Conservation (phyloP, 805 yeast species). For the Lipomyces lipofer region DNA sequence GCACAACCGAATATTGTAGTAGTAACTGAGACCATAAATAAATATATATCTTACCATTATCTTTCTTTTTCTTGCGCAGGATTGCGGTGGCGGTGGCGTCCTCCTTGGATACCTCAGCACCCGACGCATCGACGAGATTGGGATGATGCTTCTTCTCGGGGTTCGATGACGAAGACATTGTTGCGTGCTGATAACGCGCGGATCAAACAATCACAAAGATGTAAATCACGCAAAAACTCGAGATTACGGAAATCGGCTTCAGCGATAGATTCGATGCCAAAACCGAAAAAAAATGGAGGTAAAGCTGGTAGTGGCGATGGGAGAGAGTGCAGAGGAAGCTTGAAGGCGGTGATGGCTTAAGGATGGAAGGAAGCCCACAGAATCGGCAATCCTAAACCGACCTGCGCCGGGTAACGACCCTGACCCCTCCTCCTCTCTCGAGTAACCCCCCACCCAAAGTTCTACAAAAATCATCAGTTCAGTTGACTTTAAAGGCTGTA, state of each 20-base stretch:
- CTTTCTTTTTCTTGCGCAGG: slow-evolving; percentile 95
- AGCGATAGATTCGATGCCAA: background rate
- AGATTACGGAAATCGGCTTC: background rate
- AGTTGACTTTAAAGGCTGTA: too few relatives aligned
- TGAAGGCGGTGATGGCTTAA: background rate
- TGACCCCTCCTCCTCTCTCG: background rate
- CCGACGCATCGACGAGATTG: slow-evolving; percentile 62
- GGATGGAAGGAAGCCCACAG: background rate
- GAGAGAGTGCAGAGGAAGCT: background rate
- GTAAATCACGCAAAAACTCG: background rate
- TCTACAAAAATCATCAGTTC: too few relatives aligned
- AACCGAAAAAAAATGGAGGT: background rate
- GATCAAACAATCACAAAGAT: slow-evolving; percentile 1
- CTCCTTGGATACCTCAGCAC: slow-evolving; percentile 56
- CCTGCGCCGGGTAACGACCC: background rate
- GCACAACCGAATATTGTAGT: background rate
- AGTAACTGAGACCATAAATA: background rate
- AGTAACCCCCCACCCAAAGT: background rate
- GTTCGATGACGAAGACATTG: slow-evolving; percentile 14
- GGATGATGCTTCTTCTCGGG: slow-evolving; percentile 39
- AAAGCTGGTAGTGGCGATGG: background rate
- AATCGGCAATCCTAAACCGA: too few relatives aligned
- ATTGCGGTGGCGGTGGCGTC: slow-evolving; percentile 94
- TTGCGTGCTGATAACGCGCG: background rate
- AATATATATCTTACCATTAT: slow-evolving; percentile 53